These are phyloP conservation scores for Xylariaceae sp. DNA, from an alignment of 2,329 filamentous ascomycete genomes.

Conservation along the genomic window DNA sequence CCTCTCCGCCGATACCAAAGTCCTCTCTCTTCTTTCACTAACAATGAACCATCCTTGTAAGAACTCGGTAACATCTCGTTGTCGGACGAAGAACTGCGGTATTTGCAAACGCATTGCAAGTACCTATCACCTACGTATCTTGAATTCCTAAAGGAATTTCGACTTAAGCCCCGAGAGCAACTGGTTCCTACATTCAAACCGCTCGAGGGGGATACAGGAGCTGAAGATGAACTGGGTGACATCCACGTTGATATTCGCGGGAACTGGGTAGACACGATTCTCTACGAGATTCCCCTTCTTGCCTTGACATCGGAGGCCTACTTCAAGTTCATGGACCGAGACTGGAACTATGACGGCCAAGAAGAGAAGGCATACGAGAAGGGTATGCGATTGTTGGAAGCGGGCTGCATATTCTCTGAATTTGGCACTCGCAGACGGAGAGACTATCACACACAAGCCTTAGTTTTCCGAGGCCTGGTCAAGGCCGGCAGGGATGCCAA, in stretches of 20 bases:
- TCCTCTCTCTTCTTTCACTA: conserved; percentile 1
- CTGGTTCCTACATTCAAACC: conserved; percentile 70
- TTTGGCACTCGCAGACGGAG: conserved; percentile 88
- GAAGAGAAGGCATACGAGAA: conserved; percentile 84
- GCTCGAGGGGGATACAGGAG: conserved; percentile 58
- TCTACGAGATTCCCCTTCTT: conserved; percentile 95
- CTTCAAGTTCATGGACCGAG: conserved; percentile 92
- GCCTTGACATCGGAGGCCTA: conserved; percentile 94
- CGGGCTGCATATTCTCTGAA: conserved; percentile 88
- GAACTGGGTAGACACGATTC: conserved; percentile 89
- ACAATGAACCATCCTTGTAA: conserved; percentile 43
- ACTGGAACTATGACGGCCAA: conserved; percentile 89
- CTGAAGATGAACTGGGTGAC: conserved; percentile 70
- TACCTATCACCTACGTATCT: conserved; percentile 82
- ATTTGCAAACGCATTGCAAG: conserved; percentile 75
- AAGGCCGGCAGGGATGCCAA: conserved; percentile 73
- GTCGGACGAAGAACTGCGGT: conserved; percentile 77
- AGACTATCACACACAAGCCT: conserved; percentile 92
- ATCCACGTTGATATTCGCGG: conserved; percentile 78
- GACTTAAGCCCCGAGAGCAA: conserved; percentile 79
- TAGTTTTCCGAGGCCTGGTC: conserved; percentile 86
- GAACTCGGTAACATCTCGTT: conserved; percentile 82
- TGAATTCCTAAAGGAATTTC: conserved; percentile 78
- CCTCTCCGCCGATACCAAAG: conserved; percentile 14
- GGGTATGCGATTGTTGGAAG: conserved; percentile 74